Base-by-base conservation (phyloP, 1,139 yeast genomes). In the Pichia sp. region DNA sequence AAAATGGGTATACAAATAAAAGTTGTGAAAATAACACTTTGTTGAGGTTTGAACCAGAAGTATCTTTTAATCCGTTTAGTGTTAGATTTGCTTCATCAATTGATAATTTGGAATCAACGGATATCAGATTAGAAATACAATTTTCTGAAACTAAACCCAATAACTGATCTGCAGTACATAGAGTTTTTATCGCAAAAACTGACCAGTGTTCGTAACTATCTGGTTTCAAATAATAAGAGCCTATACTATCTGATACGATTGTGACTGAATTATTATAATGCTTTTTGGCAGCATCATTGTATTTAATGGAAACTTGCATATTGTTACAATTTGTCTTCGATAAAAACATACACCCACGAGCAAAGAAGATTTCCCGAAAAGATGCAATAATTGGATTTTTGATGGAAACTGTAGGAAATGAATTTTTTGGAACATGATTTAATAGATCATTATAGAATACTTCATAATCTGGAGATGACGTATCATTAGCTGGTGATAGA, bases 291-390 rank as follows among this genome's bases (percentile, higher is more conserved):
- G 65, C 47, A 2, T 45, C 43, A 1, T 53, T 44, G 45, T 56
- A 60, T 26, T 37, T 43, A 9, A 35, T 46, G 33, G 52, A 43
- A 3, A 46, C 25, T n/a, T 44, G 44, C 5, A 27, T n/a, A 41
- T 39, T 39, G 29, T 10, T 8, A 34, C 59, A 58, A 31, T 61
- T 61, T 27, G 58, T 56, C 57, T 64, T 66, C 2, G 68, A 63
- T 30, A 70, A 51, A 44, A 58, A 65, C 0, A 71, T 59, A 3
- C 71, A 68, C 5, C 75, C 75, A 57, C 73, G 69, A 11, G 72
- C 68, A 43, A 61, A 59, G 26, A 69, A 67, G 4, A 71, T 64
- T 42, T 66, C 68, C 27, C 66, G 58, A 41, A 71, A 54, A 2
- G 68, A 59, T 2, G 57, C 52, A 25, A 70, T 64, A 11, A 58